Evolutionary conservation across 2,329 filamentous ascomycete genomes (phyloP).

Genomic region (Thielaviopsis cerberus): DNA sequence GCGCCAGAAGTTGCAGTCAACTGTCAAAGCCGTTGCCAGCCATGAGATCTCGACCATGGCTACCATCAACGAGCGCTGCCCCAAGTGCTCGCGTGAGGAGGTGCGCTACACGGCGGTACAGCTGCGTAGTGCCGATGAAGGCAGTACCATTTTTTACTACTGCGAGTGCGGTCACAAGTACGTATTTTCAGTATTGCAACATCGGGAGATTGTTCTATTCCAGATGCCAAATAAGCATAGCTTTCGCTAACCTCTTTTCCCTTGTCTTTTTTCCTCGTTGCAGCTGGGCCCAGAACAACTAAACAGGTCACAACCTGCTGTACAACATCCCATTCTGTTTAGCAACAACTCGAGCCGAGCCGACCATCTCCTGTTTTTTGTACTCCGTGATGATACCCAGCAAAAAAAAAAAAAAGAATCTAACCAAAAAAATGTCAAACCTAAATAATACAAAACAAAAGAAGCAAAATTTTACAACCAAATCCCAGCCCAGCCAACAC

Average conservation of each 20-base stretch:
- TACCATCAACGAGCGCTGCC: constrained; percentile 48
- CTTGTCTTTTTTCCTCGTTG: constrained; percentile 3
- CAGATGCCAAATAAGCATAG: background rate
- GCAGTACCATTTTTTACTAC: constrained; percentile 75
- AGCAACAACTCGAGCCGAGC: constrained; percentile 4
- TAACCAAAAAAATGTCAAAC: constrained; percentile 6
- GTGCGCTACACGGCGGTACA: constrained; percentile 76
- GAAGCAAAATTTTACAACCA: background rate
- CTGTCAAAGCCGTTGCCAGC: constrained; percentile 61
- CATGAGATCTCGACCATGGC: constrained; percentile 61
- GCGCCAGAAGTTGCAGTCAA: constrained; percentile 65
- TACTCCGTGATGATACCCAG: constrained; percentile 12
- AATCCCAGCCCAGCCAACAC: background rate
- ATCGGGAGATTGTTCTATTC: constrained; percentile 2
- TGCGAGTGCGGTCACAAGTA: constrained; percentile 79
- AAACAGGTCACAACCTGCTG: constrained; percentile 12
- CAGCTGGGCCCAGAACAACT: constrained; percentile 44
- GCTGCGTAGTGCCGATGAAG: constrained; percentile 83
- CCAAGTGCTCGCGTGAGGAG: constrained; percentile 62
- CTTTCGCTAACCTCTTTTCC: constrained; percentile 15
- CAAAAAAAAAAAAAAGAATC: constrained; percentile 12
- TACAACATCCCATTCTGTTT: background rate
- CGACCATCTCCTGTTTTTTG: constrained; percentile 7
- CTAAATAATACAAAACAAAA: constrained; percentile 9
- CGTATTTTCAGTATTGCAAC: constrained; percentile 16